A percentile compares a stretch with the other conserved stretches of the same genome.
Conservation (phyloP, 768 basidiomycete genomes). For the Leccinum variicolor region DNA sequence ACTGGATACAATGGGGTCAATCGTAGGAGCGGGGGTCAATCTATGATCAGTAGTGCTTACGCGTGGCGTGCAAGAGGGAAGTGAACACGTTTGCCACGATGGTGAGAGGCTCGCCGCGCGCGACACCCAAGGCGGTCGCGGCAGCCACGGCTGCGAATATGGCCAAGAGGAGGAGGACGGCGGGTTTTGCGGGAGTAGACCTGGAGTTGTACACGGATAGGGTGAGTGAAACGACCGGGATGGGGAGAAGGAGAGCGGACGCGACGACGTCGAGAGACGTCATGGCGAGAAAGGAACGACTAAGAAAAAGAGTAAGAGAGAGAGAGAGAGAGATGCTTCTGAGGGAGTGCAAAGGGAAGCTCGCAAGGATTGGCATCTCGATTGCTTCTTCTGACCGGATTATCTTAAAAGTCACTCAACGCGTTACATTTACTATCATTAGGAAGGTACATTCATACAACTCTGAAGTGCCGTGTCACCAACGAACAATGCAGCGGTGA, state of each 20-base stretch:
- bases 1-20: constrained; percentile 14
- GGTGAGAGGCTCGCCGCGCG: constrained; percentile 13
- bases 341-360: not conserved
- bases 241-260: constrained; percentile 24
- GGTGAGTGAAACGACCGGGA: constrained; percentile 20
- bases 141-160: constrained; percentile 23
- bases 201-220: constrained; percentile 11
- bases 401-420: not conserved
- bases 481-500: not conserved
- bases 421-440: not conserved
- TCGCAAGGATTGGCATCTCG: constrained; percentile 13
- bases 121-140: constrained; percentile 18
- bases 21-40: not conserved
- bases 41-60: constrained; percentile 9
- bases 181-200: constrained; percentile 6
- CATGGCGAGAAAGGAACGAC: constrained; percentile 22
- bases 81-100: constrained; percentile 14
- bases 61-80: constrained; percentile 18
- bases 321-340: not conserved
- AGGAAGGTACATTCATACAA: not conserved
- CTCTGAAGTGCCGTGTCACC: constrained; percentile 8
- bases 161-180: constrained; percentile 18
- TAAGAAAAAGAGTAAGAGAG: constrained; percentile 9
- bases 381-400: constrained; percentile 9
- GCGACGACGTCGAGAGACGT: constrained; percentile 24